phyloP scores from a whole-genome alignment of 129 eudicot species.

The Escallonia herrerae region DNA sequence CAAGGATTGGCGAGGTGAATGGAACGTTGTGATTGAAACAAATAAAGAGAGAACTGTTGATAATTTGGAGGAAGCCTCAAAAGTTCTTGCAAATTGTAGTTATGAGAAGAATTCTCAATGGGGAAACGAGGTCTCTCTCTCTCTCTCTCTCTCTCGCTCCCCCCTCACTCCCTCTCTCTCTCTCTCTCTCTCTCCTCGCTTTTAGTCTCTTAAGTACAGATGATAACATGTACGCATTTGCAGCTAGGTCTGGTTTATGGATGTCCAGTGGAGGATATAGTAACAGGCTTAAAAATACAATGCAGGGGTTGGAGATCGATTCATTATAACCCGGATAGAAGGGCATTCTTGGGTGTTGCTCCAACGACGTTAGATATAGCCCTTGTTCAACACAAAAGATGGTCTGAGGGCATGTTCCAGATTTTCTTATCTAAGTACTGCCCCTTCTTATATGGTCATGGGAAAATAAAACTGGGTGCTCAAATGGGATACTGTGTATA shows the following conservation, averaged over 20 bases:
- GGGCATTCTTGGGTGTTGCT: slow-evolving; percentile 33
- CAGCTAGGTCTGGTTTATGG: slow-evolving; percentile 46
- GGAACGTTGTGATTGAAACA: slow-evolving; percentile 1
- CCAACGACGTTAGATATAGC: slow-evolving; percentile 24
- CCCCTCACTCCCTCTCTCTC: too few relatives aligned
- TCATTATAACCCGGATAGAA: slow-evolving; percentile 22
- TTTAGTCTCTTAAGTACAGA: too few relatives aligned
- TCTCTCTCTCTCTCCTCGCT: too few relatives aligned
- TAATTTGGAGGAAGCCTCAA: slow-evolving; percentile 29
- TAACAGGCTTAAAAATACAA: slow-evolving; percentile 36
- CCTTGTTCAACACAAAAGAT: slow-evolving; percentile 28
- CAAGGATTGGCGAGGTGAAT: slow-evolving; percentile 1
- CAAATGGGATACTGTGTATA: slow-evolving; percentile 44
- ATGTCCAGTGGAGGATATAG: slow-evolving; percentile 34
- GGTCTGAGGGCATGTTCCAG: slow-evolving; percentile 42
- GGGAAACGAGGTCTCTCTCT: slow-evolving; percentile 38
- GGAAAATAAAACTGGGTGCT: slow-evolving; percentile 29
- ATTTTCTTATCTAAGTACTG: slow-evolving; percentile 34
- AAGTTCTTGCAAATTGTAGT: slow-evolving; percentile 34
- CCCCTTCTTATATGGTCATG: slow-evolving; percentile 34
- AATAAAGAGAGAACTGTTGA: slow-evolving; percentile 10
- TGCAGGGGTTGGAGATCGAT: slow-evolving; percentile 42
- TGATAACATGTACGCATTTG: neutral
- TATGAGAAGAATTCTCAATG: slow-evolving; percentile 34
- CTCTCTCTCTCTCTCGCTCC: neutral